phyloP scores from a whole-genome alignment of 148 eudicot species.

The Euryodendron excelsum region DNA sequence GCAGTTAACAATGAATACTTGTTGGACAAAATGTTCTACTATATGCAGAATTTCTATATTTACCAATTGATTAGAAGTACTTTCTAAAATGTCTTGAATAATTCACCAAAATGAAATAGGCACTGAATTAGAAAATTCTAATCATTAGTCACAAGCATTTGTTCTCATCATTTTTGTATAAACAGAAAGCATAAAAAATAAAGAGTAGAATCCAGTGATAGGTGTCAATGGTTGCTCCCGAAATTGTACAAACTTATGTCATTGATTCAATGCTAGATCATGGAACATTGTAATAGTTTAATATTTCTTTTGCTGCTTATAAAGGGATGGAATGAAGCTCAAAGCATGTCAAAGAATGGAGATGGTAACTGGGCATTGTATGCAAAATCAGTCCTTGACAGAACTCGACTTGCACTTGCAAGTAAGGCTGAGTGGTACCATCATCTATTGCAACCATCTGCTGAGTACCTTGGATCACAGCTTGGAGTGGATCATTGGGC shows the following conservation, averaged over 20 bases:
- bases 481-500: slow-evolving; percentile 96
- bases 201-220: neutral
- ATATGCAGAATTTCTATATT: neutral
- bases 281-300: neutral
- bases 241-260: neutral
- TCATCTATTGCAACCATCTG: slow-evolving; percentile 87
- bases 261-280: neutral
- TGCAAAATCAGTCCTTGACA: slow-evolving; percentile 96
- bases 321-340: slow-evolving; percentile 86
- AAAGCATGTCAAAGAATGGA: slow-evolving; percentile 58
- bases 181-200: neutral
- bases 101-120: neutral
- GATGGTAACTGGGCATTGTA: slow-evolving; percentile 80
- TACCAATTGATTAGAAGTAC: neutral
- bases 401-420: slow-evolving; percentile 83
- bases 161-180: neutral
- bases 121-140: neutral
- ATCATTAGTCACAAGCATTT: neutral
- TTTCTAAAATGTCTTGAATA: neutral
- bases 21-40: neutral
- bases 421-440: slow-evolving; percentile 90
- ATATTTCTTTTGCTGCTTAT: slow-evolving; percentile 16
- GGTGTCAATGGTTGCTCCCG: neutral
- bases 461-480: slow-evolving; percentile 84
- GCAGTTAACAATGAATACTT: neutral